Evolutionary conservation across 495 filamentous ascomycete species (phyloP), one percentile per base, ranked within the genome.

Genomic region (Daldinia childiae): DNA sequence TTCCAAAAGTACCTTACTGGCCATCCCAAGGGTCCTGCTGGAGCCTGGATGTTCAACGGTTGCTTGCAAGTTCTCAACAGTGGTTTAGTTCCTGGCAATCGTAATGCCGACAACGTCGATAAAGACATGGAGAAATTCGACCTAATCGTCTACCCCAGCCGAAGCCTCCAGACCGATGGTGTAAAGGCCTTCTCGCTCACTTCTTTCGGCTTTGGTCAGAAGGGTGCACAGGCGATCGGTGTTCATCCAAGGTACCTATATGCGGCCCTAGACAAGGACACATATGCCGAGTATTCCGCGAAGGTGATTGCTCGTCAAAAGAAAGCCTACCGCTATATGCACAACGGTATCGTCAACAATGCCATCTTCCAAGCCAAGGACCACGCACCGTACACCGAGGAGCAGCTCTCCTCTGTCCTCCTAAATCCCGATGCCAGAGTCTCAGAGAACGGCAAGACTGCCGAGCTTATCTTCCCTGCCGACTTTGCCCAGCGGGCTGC

Each of bases 1-100:
- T 99, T 98, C 92, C 95, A 99, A 81, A 99, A 99, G 80, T 98
- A 97, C 79, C 90, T 99, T 41, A 99, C 95, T 15, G 95, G 95
- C 74, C 95, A 99, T 80, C 95, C 95, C 72, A 99, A 99, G 89
- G 95, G 95, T 90, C 95, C 95, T 75, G 95, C 95, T 56, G 95
- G 95, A 80, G 95, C 94, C 50, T 99, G 95, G 95, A 98, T 98
- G 95, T 91, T 98, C 86, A 99, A 99, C 83, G 95, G 95, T 68
- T 93, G 92, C 78, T 82, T 99, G 77, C 95, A 99, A 81, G 93
- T 97, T 58, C 85, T 99, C 72, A 96, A 98, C 82, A 90, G 86
- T 51, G 95, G 95, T 71, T 83, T 98, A 17, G 95, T 99, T 57
- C 95, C 95, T 6, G 95, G 95, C 57, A 99, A 99, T 83, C 89